Conservation (phyloP, 2,329 filamentous ascomycete species). For the Verticillium nonalfalfae region DNA sequence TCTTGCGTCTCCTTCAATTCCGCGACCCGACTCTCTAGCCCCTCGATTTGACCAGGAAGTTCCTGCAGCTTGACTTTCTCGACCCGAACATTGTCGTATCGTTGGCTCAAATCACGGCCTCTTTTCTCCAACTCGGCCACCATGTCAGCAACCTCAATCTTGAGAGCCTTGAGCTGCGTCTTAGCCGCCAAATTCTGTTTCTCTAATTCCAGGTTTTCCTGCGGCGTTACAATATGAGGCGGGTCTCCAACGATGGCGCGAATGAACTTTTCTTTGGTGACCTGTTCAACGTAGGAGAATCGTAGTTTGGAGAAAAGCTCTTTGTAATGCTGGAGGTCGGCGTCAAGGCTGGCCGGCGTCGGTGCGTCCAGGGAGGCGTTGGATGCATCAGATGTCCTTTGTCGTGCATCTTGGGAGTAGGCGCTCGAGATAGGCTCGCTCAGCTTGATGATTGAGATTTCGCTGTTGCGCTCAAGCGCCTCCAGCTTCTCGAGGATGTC, state of each 20-base stretch:
- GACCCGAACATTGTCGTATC: constrained; percentile 42
- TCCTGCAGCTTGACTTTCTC: constrained; percentile 43
- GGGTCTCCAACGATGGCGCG: constrained; percentile 87
- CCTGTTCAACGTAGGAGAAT: constrained; percentile 96
- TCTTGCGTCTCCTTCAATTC: constrained; percentile 35
- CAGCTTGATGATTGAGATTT: constrained; percentile 70
- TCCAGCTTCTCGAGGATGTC: constrained; percentile 42
- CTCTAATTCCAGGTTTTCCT: constrained; percentile 77
- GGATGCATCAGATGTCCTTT: constrained; percentile 68
- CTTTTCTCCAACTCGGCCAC: constrained; percentile 64
- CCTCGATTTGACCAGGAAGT: constrained; percentile 42
- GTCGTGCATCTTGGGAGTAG: constrained; percentile 29
- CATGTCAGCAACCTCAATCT: constrained; percentile 69
- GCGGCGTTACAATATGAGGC: constrained; percentile 73
- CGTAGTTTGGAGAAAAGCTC: constrained; percentile 94
- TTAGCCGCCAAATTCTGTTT: constrained; percentile 64
- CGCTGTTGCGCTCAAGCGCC: constrained; percentile 48
- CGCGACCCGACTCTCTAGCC: constrained; percentile 41
- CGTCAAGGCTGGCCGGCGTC: constrained; percentile 70
- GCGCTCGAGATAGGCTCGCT: constrained; percentile 65
- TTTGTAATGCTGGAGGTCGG: constrained; percentile 84
- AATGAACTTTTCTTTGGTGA: constrained; percentile 97
- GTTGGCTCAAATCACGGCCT: constrained; percentile 50
- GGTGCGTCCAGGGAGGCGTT: constrained; percentile 57
- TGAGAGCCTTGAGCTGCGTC: constrained; percentile 69